Percentiles rank a stretch among this genome's conserved stretches.
Evolutionary conservation across 179 eudicot genomes (phyloP).

Genomic region (Beta macrorhiza): DNA sequence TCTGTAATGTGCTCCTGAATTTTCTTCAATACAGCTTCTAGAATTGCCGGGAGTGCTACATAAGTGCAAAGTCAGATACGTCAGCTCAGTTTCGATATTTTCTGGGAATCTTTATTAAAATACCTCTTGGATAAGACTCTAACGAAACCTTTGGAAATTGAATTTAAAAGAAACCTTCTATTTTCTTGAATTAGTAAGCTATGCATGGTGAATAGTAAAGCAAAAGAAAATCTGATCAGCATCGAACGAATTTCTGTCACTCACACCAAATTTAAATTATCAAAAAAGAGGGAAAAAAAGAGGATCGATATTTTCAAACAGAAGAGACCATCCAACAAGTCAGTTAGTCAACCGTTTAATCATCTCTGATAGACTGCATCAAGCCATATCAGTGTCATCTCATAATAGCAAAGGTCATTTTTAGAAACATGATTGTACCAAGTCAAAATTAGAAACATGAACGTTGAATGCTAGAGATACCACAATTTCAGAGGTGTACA

Average conservation of each 20-base stretch:
- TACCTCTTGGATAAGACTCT: neutral
- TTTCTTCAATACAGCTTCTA: slow-evolving; percentile 73
- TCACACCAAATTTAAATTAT: neutral
- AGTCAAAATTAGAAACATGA: neutral
- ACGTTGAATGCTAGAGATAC: neutral
- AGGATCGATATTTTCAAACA: neutral
- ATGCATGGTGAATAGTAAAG: neutral
- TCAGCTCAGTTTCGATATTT: slow-evolving; percentile 5
- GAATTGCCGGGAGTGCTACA: slow-evolving; percentile 76
- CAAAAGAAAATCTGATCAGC: slow-evolving; percentile 7
- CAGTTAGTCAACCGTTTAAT: neutral
- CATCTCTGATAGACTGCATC: neutral
- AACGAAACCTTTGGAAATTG: neutral
- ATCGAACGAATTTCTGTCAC: neutral
- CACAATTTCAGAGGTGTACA: neutral
- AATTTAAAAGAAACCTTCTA: no score
- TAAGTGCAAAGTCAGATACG: slow-evolving; percentile 11
- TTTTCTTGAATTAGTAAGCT: neutral
- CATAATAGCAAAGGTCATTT: neutral
- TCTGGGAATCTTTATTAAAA: neutral
- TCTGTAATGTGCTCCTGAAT: slow-evolving; percentile 87
- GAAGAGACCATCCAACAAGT: neutral
- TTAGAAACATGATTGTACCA: neutral
- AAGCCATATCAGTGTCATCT: neutral
- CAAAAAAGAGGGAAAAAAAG: neutral